A percentile compares a stretch with the other conserved stretches of the same genome.
phyloP scores from a whole-genome alignment of 371 early-diverging fungal species.

The Zychaea mexicana region DNA sequence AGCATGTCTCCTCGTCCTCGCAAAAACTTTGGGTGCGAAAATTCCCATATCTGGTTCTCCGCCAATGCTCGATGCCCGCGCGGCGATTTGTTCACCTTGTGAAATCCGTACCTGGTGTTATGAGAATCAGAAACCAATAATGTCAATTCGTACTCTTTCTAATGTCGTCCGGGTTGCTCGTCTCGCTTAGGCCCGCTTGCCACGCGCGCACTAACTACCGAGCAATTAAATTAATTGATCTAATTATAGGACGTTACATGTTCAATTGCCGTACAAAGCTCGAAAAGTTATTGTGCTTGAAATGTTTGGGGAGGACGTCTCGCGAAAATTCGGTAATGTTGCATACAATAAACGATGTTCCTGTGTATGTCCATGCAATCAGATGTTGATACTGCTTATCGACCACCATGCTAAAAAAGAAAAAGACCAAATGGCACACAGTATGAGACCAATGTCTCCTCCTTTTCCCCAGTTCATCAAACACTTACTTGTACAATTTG shows the following conservation, averaged over 20 bases:
- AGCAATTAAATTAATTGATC: too few species aligned
- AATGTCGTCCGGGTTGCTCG: too few species aligned
- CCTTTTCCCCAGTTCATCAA: not conserved
- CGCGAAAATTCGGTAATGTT: slow-evolving; percentile 82
- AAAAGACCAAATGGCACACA: not conserved
- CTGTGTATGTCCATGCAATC: slow-evolving; percentile 82
- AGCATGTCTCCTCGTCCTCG: slow-evolving; percentile 79
- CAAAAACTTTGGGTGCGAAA: slow-evolving; percentile 84
- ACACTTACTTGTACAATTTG: slow-evolving; percentile 37
- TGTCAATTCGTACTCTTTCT: too few species aligned
- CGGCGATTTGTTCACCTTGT: slow-evolving; percentile 86
- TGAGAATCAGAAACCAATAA: too few species aligned
- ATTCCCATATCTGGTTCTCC: slow-evolving; percentile 93
- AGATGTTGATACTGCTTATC: slow-evolving; percentile 75
- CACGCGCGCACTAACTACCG: too few species aligned
- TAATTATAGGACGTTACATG: slow-evolving; percentile 49
- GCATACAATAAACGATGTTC: slow-evolving; percentile 86
- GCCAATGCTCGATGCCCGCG: slow-evolving; percentile 80
- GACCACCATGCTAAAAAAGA: slow-evolving; percentile 65
- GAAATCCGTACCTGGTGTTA: slow-evolving; percentile 74
- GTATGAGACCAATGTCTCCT: not conserved
- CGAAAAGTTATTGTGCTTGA: slow-evolving; percentile 86
- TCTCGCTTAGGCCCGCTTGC: too few species aligned
- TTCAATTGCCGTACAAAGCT: slow-evolving; percentile 89
- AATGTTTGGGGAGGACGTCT: slow-evolving; percentile 77